Evolutionary conservation across 768 basidiomycete species (phyloP).

Genomic region (Russula earlei): DNA sequence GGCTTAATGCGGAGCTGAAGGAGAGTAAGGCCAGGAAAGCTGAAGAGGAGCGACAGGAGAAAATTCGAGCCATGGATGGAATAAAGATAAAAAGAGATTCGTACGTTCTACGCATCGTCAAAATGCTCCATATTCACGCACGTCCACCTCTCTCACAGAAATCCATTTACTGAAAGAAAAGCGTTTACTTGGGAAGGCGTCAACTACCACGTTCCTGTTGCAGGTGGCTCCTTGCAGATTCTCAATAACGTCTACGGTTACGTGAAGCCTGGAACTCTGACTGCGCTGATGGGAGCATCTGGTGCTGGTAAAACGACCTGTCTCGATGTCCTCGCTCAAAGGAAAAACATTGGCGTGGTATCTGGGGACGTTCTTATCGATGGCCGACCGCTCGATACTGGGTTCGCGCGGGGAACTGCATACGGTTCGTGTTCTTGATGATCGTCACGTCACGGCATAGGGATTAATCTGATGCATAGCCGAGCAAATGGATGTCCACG

Average conservation of each 20-base stretch:
- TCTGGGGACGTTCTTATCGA: conserved; percentile 57
- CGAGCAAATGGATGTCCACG: conserved; percentile 75
- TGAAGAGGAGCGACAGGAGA: conserved; percentile 26
- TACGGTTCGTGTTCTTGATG: conserved; percentile 33
- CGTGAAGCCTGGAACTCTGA: conserved; percentile 72
- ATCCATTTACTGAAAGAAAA: conserved; percentile 29
- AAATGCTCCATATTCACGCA: not conserved
- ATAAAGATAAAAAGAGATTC: conserved; percentile 42
- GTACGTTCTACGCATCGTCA: conserved; percentile 29
- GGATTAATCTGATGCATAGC: conserved; percentile 28
- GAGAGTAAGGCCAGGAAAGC: conserved; percentile 35
- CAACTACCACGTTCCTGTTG: conserved; percentile 69
- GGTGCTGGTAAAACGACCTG: conserved; percentile 78
- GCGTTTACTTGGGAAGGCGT: conserved; percentile 77
- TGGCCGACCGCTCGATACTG: conserved; percentile 48
- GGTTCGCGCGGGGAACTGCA: conserved; percentile 60
- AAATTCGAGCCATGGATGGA: conserved; percentile 17
- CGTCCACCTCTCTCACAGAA: not conserved
- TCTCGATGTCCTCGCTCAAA: conserved; percentile 65
- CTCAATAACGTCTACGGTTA: conserved; percentile 74
- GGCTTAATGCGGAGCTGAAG: conserved; percentile 42
- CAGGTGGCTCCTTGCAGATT: conserved; percentile 49
- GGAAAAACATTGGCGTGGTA: conserved; percentile 65
- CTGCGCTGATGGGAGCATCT: conserved; percentile 77
- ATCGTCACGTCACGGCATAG: conserved; percentile 19